Base-by-base conservation (phyloP, 2,329 filamentous ascomycete genomes). In the Claviceps sp. region DNA sequence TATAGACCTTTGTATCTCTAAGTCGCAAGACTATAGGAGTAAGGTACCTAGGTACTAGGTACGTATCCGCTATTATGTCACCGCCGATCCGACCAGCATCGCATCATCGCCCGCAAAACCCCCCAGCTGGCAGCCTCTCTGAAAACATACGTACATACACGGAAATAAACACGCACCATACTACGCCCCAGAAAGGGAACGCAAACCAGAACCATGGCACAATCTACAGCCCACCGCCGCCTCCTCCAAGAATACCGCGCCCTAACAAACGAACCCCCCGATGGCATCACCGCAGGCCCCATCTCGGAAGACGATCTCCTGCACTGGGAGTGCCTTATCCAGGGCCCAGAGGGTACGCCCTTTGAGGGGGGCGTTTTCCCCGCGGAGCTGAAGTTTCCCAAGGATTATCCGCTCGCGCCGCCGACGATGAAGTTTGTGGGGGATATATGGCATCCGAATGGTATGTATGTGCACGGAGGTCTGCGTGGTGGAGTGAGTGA, bases 361-460 rank as follows among this genome's bases (percentile, higher is more conserved):
- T 98, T 95, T 61, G 91, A 95, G 73, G 91, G 90, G 53, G 93
- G 93, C 50, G 82, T 98, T 54, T 98, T 97, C 67, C 88, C 90
- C 43, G 93, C 93, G 26, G 89, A 95, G 69, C 80, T 98, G 60
- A 89, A 85, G 62, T 98, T 98, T 63, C 91, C 93, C 5, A 87
- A 86, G 64, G 93, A 98, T 68, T 98, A 98, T 64, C 93, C 93
- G n/a, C 79, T 97, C 5, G 86, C 90, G 59, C 93, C 93, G 55
- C 93, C 93, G 8, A 89, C 86, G 42, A 97, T 98, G 91, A 88
- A 86, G 68, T 98, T 98, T 68, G 74, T 94, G 50, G 87, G 87
- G 50, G 88, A 94, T 62, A 83, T 98, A 59, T 97, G 90, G 82
- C 93, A 98, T 73, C 93, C 93, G 0, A 98, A 98, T 67, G 88